A percentile compares a stretch with the other conserved stretches of the same genome.
Conservation (phyloP, 2,329 filamentous ascomycete species). For the Sporothrix pseudoabietina region DNA sequence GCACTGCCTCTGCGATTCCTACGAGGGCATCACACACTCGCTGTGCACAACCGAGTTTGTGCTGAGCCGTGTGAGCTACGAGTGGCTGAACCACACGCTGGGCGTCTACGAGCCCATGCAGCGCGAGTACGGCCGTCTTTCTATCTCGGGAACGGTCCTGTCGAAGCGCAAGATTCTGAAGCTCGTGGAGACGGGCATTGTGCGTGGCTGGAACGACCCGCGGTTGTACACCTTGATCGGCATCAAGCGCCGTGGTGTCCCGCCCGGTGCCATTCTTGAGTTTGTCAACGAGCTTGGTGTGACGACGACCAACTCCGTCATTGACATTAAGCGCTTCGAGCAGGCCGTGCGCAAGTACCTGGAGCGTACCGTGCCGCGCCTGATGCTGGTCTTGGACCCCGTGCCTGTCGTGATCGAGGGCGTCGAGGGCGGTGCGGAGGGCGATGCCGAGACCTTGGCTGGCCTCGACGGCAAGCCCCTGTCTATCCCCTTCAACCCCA, state of each 20-base stretch:
- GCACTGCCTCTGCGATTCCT: slow-evolving; percentile 87
- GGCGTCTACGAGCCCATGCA: slow-evolving; percentile 92
- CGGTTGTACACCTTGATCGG: slow-evolving; percentile 85
- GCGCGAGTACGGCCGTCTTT: slow-evolving; percentile 72
- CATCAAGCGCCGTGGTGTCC: slow-evolving; percentile 80
- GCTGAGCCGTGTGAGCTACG: slow-evolving; percentile 67
- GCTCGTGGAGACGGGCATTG: slow-evolving; percentile 73
- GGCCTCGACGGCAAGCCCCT: slow-evolving; percentile 60
- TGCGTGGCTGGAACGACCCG: slow-evolving; percentile 89
- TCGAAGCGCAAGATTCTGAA: slow-evolving; percentile 84
- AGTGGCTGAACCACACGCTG: slow-evolving; percentile 79
- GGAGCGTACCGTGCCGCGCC: slow-evolving; percentile 80
- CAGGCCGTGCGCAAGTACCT: slow-evolving; percentile 82
- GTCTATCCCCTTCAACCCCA: slow-evolving; percentile 77
- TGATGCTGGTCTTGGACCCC: slow-evolving; percentile 88
- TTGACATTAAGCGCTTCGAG: slow-evolving; percentile 82
- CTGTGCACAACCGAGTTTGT: slow-evolving; percentile 84
- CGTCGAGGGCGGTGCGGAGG: slow-evolving; percentile 55
- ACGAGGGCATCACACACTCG: slow-evolving; percentile 68
- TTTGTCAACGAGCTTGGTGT: slow-evolving; percentile 93
- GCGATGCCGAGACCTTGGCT: background rate
- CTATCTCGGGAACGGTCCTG: slow-evolving; percentile 80
- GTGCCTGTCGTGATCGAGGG: slow-evolving; percentile 81
- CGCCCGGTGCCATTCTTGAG: slow-evolving; percentile 82
- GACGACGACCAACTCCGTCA: slow-evolving; percentile 77